Conservation (phyloP, 2,329 filamentous ascomycete species). For the Trichoderma atroviride region DNA sequence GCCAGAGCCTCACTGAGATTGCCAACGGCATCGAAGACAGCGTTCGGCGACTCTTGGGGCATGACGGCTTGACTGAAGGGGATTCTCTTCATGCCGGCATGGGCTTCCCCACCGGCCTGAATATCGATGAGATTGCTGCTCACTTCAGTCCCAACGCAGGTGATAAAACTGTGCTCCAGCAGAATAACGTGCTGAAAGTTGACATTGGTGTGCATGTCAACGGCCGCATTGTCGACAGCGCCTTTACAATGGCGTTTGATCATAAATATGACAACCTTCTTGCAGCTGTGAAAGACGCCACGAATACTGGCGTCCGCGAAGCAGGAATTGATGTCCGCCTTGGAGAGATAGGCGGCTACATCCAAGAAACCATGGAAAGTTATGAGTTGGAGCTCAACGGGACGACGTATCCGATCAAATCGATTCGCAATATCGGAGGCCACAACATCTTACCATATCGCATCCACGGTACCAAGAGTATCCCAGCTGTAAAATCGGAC, state of each 20-base stretch:
- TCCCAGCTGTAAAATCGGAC: constrained; percentile 75
- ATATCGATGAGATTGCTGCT: constrained; percentile 76
- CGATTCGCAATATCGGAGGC: constrained; percentile 72
- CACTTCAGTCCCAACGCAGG: constrained; percentile 81
- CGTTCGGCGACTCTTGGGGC: constrained; percentile 70
- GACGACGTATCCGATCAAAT: constrained; percentile 68
- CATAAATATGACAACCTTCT: constrained; percentile 70
- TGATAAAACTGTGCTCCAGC: constrained; percentile 72
- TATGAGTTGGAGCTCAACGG: constrained; percentile 74
- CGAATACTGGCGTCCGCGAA: constrained; percentile 77
- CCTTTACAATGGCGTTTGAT: constrained; percentile 72
- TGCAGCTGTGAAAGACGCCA: constrained; percentile 67
- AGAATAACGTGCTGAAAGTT: constrained; percentile 72
- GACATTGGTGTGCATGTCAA: constrained; percentile 75
- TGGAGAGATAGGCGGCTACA: constrained; percentile 69
- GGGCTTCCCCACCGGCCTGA: constrained; percentile 78
- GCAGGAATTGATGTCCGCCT: constrained; percentile 80
- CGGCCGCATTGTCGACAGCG: constrained; percentile 72
- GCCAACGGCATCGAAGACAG: constrained; percentile 80
- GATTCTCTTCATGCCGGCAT: constrained; percentile 74
- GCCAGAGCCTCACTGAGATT: constrained; percentile 73
- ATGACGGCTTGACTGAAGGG: constrained; percentile 71
- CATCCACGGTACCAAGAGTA: constrained; percentile 79
- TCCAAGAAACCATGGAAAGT: constrained; percentile 78
- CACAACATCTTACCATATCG: constrained; percentile 76